Percentiles rank a stretch among this genome's conserved stretches.
Evolutionary conservation across 106 monocot species (phyloP).

Genomic region (Acorus calamus): DNA sequence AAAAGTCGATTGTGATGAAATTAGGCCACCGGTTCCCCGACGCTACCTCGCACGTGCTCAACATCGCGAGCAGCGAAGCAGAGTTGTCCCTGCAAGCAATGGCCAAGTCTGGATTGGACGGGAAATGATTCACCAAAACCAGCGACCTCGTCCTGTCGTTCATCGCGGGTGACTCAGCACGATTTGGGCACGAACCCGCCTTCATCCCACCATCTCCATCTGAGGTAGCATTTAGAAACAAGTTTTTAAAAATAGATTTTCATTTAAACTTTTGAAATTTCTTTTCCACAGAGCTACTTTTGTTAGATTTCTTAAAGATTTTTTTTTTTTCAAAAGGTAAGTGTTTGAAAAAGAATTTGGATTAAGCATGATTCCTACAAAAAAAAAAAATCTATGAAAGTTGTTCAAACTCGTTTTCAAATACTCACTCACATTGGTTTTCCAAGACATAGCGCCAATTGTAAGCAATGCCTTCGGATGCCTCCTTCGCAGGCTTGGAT

Average conservation of each 20-base stretch:
- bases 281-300: no score
- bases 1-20: conserved; percentile 71
- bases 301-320: no score
- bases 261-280: no score
- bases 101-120: conserved; percentile 28
- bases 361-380: neutral
- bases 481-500: conserved; percentile 45
- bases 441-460: conserved; percentile 90
- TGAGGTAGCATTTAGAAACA: conserved; percentile 5
- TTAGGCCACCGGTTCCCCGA: conserved; percentile 67
- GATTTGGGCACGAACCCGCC: conserved; percentile 44
- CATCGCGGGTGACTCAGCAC: conserved; percentile 53
- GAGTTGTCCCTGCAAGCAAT: conserved; percentile 52
- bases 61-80: conserved; percentile 38
- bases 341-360: no score
- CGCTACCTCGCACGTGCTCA: conserved; percentile 40
- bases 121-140: conserved; percentile 62
- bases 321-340: no score
- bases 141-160: conserved; percentile 46
- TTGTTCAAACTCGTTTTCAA: neutral
- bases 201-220: conserved; percentile 74
- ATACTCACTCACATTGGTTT: conserved; percentile 57
- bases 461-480: conserved; percentile 71
- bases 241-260: neutral
- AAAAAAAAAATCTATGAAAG: neutral